Conservation (phyloP, 1,284 basidiomycete species). For the Trichosporon asahii region DNA sequence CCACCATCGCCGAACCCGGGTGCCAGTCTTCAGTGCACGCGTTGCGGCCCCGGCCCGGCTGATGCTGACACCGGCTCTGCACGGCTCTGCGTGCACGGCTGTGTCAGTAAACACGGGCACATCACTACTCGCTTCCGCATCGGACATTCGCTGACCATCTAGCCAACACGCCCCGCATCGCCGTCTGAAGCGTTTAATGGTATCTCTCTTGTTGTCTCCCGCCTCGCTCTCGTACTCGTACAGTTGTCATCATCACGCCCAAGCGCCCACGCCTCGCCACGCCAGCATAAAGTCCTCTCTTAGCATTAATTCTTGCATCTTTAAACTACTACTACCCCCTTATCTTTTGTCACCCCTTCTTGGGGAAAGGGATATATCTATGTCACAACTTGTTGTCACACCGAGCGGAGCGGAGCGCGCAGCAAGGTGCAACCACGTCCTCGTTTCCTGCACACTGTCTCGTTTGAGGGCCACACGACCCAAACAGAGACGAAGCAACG, state of each 20-base stretch:
- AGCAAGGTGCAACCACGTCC: no score
- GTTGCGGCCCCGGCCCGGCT: no score
- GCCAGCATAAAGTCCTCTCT: neutral
- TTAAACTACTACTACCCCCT: neutral
- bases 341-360: neutral
- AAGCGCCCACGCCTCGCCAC: no score
- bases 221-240: no score
- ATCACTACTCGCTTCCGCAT: neutral
- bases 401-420: no score
- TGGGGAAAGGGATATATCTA: neutral
- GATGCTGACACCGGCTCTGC: neutral
- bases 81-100: no score
- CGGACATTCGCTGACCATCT: neutral
- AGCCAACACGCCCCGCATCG: conserved; percentile 5
- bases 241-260: neutral
- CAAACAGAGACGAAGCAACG: no score
- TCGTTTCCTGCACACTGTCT: no score
- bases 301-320: neutral
- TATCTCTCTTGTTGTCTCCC: neutral
- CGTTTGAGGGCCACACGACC: no score
- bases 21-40: no score
- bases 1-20: no score
- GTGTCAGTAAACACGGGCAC: neutral
- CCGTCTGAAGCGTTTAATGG: no score
- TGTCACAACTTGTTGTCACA: neutral